These are phyloP conservation scores for Phaseolus lunatus DNA, from an alignment of 306 rosid genomes.

Conservation along the genomic window DNA sequence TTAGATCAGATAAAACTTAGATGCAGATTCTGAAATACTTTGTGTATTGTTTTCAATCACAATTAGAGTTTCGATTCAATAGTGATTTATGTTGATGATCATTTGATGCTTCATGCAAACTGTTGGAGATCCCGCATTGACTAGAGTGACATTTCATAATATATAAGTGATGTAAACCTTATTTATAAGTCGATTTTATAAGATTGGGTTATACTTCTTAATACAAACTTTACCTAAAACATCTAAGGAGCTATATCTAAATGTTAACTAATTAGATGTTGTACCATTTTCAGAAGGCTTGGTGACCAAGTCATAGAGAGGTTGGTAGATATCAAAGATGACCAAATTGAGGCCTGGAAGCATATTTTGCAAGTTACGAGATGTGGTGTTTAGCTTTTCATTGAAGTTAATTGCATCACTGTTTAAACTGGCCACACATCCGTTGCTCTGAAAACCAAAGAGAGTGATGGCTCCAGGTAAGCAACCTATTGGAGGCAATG, in stretches of 20 bases:
- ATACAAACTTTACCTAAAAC: too few relatives aligned
- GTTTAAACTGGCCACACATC: conserved; percentile 61
- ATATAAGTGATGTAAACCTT: too few relatives aligned
- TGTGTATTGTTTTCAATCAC: background rate
- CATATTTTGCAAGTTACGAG: conserved; percentile 54
- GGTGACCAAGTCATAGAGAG: conserved; percentile 60
- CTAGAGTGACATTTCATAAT: too few relatives aligned
- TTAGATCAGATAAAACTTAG: background rate
- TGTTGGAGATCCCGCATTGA: too few relatives aligned
- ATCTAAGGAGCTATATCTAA: background rate
- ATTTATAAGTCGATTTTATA: too few relatives aligned
- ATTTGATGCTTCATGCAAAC: background rate
- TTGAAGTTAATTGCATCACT: conserved; percentile 62
- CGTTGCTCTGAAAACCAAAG: conserved; percentile 55
- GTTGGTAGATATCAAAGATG: conserved; percentile 65
- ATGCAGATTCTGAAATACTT: background rate
- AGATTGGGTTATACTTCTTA: too few relatives aligned
- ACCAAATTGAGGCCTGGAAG: conserved; percentile 68
- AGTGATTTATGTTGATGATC: too few relatives aligned
- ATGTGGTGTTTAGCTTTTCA: conserved; percentile 59
- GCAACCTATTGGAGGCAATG: conserved; percentile 76
- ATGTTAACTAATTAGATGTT: background rate
- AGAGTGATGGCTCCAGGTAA: conserved; percentile 66
- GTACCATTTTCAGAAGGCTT: conserved; percentile 66
- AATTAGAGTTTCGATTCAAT: background rate